A percentile compares a stretch with the other conserved stretches of the same genome.
These are phyloP conservation scores for Haplosporangium sp. DNA, from an alignment of 371 early-diverging fungal genomes.

Conservation along the genomic window DNA sequence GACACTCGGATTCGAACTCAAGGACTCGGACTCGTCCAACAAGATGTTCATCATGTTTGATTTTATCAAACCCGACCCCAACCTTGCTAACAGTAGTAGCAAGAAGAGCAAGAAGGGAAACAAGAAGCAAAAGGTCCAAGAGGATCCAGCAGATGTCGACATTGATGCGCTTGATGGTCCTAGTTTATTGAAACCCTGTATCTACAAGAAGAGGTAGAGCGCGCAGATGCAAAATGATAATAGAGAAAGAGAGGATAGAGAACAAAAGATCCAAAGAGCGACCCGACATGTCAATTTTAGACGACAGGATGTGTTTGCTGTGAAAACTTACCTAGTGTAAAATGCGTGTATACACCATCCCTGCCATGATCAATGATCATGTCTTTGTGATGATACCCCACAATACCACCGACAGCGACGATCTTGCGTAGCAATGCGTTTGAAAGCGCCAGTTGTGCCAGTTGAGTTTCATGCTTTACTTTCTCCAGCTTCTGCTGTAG, in stretches of 20 bases:
- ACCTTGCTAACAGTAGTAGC: conserved; percentile 41
- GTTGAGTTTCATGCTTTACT: neutral
- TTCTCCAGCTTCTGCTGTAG: neutral
- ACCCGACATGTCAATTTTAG: neutral
- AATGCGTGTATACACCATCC: conserved; percentile 7
- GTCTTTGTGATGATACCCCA: too few relatives aligned
- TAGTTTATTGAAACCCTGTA: conserved; percentile 86
- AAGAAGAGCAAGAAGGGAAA: conserved; percentile 61
- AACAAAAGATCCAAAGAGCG: neutral
- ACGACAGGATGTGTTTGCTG: too few relatives aligned
- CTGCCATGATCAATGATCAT: neutral
- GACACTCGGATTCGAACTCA: conserved; percentile 79
- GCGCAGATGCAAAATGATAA: neutral
- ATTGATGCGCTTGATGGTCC: conserved; percentile 57
- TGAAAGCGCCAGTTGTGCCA: neutral
- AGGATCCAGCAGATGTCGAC: conserved; percentile 27
- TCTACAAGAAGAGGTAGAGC: conserved; percentile 87
- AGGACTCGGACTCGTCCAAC: conserved; percentile 72
- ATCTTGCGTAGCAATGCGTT: neutral
- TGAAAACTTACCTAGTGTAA: too few relatives aligned
- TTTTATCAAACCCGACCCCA: conserved; percentile 69
- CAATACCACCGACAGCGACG: neutral
- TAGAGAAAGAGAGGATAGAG: neutral
- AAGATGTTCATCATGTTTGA: conserved; percentile 94
- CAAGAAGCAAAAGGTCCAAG: conserved; percentile 60